Conservation (phyloP, 805 yeast genomes). For the Wickerhamomyces bisporus region DNA sequence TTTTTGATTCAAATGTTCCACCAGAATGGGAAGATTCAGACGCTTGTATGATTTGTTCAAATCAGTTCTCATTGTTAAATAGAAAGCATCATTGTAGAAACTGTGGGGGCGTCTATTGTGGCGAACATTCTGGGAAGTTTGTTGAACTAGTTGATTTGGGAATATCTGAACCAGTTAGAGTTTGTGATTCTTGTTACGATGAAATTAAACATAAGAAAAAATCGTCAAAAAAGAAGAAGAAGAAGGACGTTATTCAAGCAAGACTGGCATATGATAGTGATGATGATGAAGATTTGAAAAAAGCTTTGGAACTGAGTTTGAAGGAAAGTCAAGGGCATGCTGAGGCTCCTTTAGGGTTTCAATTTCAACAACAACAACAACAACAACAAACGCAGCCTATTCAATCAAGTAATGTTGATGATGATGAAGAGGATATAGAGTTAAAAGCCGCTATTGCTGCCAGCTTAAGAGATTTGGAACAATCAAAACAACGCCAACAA, state of each 20-base stretch:
- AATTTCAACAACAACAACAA: slow-evolving; percentile 17
- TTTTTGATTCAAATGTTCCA: slow-evolving; percentile 86
- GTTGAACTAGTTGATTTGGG: slow-evolving; percentile 79
- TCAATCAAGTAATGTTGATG: too few relatives aligned
- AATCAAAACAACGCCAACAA: slow-evolving; percentile 16
- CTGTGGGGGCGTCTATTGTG: slow-evolving; percentile 93
- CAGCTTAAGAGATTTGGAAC: slow-evolving; percentile 69
- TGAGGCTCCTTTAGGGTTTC: slow-evolving; percentile 4
- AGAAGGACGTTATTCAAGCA: slow-evolving; percentile 23
- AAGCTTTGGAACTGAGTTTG: slow-evolving; percentile 76
- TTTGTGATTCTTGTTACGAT: slow-evolving; percentile 83
- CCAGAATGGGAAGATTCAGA: slow-evolving; percentile 98
- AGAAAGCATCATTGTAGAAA: slow-evolving; percentile 96
- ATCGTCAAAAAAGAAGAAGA: slow-evolving; percentile 20
- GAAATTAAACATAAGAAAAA: slow-evolving; percentile 43
- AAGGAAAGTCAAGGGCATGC: slow-evolving; percentile 39
- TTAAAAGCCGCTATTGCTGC: slow-evolving; percentile 94
- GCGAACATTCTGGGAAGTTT: slow-evolving; percentile 71
- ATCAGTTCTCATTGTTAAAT: slow-evolving; percentile 70
- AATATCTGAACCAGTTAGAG: slow-evolving; percentile 83
- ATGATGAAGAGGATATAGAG: slow-evolving; percentile 76
- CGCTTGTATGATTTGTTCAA: slow-evolving; percentile 91
- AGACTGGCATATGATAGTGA: slow-evolving; percentile 32
- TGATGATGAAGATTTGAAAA: slow-evolving; percentile 72
- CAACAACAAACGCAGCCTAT: slow-evolving; percentile 3